phyloP scores from a whole-genome alignment of 345 rosid genomes.

The Sapria himalayana region DNA sequence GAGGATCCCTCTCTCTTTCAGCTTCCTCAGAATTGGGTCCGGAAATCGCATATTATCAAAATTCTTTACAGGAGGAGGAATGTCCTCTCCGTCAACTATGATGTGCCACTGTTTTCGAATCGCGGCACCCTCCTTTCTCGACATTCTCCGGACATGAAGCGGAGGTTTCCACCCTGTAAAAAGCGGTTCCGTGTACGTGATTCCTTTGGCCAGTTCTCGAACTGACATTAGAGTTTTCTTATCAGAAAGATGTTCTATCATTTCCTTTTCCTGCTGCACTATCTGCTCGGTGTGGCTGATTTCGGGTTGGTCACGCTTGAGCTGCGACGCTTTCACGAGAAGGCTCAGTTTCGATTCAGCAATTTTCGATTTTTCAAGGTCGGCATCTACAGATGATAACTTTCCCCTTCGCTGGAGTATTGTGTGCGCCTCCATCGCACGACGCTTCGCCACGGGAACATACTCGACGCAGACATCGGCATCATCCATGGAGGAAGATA shows the following conservation, averaged over 20 bases:
- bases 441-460: conserved; percentile 62
- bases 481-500: conserved; percentile 67
- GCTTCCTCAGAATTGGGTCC: conserved; percentile 34
- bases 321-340: conserved; percentile 75
- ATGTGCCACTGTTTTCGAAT: conserved; percentile 87
- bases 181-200: conserved; percentile 56
- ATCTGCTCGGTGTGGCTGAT: conserved; percentile 58
- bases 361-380: conserved; percentile 35
- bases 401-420: conserved; percentile 65
- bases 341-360: conserved; percentile 72
- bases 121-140: conserved; percentile 32
- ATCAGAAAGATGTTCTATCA: conserved; percentile 72
- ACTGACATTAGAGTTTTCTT: conserved; percentile 73
- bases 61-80: conserved; percentile 64
- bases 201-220: conserved; percentile 80
- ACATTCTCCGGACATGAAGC: conserved; percentile 39
- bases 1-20: conserved; percentile 69
- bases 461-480: conserved; percentile 63
- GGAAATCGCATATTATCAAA: conserved; percentile 82
- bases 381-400: conserved; percentile 37
- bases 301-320: conserved; percentile 66
- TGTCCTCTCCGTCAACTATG: conserved; percentile 69
- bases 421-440: conserved; percentile 53
- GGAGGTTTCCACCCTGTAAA: conserved; percentile 88
- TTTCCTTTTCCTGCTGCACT: conserved; percentile 78